Evolutionary conservation across 176 grass and related monocot species (phyloP), one percentile per base, ranked within the genome.

Genomic region (Calamus simplicifolius): DNA sequence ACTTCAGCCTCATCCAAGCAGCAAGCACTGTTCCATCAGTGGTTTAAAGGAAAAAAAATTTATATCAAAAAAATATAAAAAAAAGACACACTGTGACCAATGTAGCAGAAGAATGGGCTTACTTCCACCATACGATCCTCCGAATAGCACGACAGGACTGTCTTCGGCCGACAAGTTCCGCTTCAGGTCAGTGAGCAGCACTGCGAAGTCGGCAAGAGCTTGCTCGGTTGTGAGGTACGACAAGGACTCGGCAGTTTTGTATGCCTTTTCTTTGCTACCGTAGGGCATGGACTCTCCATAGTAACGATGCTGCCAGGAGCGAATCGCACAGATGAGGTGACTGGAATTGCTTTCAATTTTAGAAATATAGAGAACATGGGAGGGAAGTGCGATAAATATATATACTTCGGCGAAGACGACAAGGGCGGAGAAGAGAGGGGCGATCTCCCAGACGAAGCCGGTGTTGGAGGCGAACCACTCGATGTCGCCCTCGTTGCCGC

Each of bases 1-100:
- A 97, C 55, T 97, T 97, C 26, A 91, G 75, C 53, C 92, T 87
- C 92, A 97, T 97, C 92, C 92, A 97, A 74, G 83, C 83, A 82
- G 92, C 92, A 53, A 97, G 55, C 92, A 97, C 87, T 97, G 57
- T 38, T 16, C 53, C 50, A 63, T 16, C 14, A 27, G 14, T 23
- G n/a, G 23, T 27, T 16, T n/a, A 63, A 27, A 2, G 56, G 2
- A 67, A 49, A 62, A 51, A 48, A 25, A 75, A 70, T 17, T 3
- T 50, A 69, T 14, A 27, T 12, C 2, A 35, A 49, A 51, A 55
- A 63, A 62, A 63, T n/a, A n/a, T n/a, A n/a, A 12, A 35, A 49
- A n/a, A 61, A 56, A 12, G 2, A 13, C 29, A 29, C 18, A 13
- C 12, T 35, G 29, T 28, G 10, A 51, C 7, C 62, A 43, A 13